These are phyloP conservation scores for Wickerhamiella shivajii DNA, from an alignment of 805 yeast species.

Conservation along the genomic window DNA sequence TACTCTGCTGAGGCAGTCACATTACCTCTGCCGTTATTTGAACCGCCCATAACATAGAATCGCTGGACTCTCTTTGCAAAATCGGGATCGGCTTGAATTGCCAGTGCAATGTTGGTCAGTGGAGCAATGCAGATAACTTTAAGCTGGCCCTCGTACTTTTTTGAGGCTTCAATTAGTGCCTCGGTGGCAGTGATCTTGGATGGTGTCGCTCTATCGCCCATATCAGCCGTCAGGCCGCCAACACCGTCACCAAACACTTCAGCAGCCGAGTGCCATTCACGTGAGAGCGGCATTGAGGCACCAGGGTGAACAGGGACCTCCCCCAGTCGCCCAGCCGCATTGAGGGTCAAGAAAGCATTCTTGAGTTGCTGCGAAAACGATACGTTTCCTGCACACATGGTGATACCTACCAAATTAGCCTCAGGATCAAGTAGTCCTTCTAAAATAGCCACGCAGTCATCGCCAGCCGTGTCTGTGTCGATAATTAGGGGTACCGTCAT, in stretches of 20 bases:
- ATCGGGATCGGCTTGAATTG: constrained; percentile 5
- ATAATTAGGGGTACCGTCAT: constrained; percentile 2
- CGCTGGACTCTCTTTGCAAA: constrained; percentile 5
- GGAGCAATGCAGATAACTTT: constrained; percentile 7
- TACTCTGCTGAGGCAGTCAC: constrained; percentile 7
- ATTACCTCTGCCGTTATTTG: constrained; percentile 7
- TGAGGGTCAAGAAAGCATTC: constrained; percentile 5
- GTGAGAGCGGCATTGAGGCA: constrained; percentile 3
- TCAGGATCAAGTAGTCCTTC: constrained; percentile 6
- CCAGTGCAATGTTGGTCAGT: constrained; percentile 8
- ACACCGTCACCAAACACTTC: constrained; percentile 9
- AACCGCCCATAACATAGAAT: constrained; percentile 8
- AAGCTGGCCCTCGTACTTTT: constrained; percentile 4
- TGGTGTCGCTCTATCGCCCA: no score
- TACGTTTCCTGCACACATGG: constrained; percentile 7
- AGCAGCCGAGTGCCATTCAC: constrained; percentile 6
- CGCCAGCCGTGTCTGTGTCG: constrained; percentile 8
- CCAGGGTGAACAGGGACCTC: constrained; percentile 5
- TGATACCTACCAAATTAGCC: constrained; percentile 5
- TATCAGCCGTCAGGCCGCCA: constrained; percentile 4
- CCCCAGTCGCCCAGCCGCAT: constrained; percentile 6
- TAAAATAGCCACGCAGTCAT: constrained; percentile 6
- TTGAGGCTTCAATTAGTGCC: constrained; percentile 4
- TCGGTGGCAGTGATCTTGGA: constrained; percentile 1
- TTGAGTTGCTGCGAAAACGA: constrained; percentile 6